Evolutionary conservation across 164 flowering plant genomes (phyloP).

Genomic region (Chloranthus sessilifolius): DNA sequence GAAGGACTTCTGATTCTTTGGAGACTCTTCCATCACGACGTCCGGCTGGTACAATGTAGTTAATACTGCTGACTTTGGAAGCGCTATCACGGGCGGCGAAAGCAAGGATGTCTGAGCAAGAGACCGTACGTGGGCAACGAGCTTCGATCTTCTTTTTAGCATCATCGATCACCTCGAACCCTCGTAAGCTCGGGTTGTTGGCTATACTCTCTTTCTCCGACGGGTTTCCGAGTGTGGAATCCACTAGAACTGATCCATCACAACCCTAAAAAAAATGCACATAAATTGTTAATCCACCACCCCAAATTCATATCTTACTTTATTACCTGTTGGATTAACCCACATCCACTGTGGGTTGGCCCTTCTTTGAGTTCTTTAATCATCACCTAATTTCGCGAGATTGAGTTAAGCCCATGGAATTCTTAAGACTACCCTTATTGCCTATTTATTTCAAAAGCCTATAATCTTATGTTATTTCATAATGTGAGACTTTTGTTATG

Average conservation of each 20-base stretch:
- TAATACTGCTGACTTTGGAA: neutral
- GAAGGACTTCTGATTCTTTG: neutral
- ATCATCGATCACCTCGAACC: slow-evolving; percentile 10
- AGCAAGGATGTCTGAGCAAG: slow-evolving; percentile 15
- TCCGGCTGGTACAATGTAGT: slow-evolving; percentile 6
- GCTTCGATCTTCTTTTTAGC: slow-evolving; percentile 6
- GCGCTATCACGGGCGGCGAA: slow-evolving; percentile 14
- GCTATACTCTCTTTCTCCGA: neutral
- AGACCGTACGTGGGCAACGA: slow-evolving; percentile 7
- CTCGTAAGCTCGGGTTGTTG: slow-evolving; percentile 13
- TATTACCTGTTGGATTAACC: too few species aligned
- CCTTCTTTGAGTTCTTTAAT: too few species aligned
- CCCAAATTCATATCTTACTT: too few species aligned
- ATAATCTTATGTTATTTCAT: too few species aligned
- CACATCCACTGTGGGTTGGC: too few species aligned
- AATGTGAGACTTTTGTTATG: too few species aligned
- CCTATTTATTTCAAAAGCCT: too few species aligned
- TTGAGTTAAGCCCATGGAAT: too few species aligned
- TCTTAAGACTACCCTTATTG: too few species aligned
- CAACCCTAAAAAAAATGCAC: slow-evolving; percentile 11
- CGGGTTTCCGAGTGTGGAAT: slow-evolving; percentile 6
- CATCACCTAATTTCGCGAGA: too few species aligned
- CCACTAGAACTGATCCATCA: slow-evolving; percentile 12
- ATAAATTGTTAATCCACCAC: too few species aligned
- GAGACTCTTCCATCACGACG: slow-evolving; percentile 9